These are phyloP conservation scores for Ustilago loliicola DNA, from an alignment of 1,284 basidiomycete genomes.

Conservation along the genomic window DNA sequence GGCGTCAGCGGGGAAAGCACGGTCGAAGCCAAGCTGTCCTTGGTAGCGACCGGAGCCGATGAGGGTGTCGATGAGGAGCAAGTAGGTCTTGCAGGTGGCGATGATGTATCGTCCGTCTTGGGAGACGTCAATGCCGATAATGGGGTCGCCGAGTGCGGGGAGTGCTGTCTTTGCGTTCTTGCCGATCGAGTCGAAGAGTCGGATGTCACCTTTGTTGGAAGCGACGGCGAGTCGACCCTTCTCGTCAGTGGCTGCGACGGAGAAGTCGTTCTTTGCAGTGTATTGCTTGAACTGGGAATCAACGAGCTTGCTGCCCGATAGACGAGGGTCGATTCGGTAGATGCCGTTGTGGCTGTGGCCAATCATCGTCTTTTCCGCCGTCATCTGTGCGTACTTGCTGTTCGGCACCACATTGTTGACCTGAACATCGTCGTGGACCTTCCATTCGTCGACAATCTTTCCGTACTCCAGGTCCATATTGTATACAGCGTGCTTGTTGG, in stretches of 20 bases:
- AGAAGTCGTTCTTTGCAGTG: constrained; percentile 93
- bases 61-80: constrained; percentile 93
- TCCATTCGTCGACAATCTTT: constrained; percentile 99
- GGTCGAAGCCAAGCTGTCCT: constrained; percentile 90
- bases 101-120: constrained; percentile 94
- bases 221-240: constrained; percentile 90
- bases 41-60: constrained; percentile 91
- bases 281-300: constrained; percentile 97
- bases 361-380: constrained; percentile 90
- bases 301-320: constrained; percentile 89
- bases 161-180: constrained; percentile 99
- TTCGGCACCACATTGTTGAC: constrained; percentile 92
- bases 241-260: constrained; percentile 88
- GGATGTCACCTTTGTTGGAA: constrained; percentile 95
- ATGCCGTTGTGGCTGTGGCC: constrained; percentile 93
- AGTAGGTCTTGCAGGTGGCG: constrained; percentile 93
- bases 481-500: constrained; percentile 86
- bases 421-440: constrained; percentile 87
- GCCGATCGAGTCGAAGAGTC: constrained; percentile 94
- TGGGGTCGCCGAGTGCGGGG: constrained; percentile 93
- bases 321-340: constrained; percentile 96
- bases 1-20: constrained; percentile 91
- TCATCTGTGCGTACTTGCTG: constrained; percentile 94
- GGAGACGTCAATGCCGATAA: constrained; percentile 93
- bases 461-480: constrained; percentile 94